Base-by-base conservation (phyloP, 1,284 basidiomycete genomes). In the Abortiporus biennis region DNA sequence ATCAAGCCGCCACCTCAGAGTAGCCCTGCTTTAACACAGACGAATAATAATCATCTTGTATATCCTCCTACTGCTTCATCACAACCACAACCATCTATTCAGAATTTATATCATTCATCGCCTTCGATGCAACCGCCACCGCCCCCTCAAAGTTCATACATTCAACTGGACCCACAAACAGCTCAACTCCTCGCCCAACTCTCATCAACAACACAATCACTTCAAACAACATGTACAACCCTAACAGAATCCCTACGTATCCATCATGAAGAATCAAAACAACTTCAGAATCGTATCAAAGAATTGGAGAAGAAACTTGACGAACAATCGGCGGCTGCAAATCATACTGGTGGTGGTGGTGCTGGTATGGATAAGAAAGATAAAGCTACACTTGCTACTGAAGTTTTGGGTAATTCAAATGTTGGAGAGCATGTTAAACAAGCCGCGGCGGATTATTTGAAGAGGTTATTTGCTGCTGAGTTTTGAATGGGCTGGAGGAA, bases 381-480 rank as follows among this genome's bases (percentile, higher is more conserved):
- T 48, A 80, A 74, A 52, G 74, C 74, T 25, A 73, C 77, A 47
- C 70, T 74, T 42, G 84, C 83, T 23, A 76, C 79, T 45, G 76
- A 78, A 37, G 48, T 84, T 12, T 58, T 84, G 45, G 61, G 66
- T n/a, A 79, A 74, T 48, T 66, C 71, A 6, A 63, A 58, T 30
- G 66, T 78, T 11, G 77, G 80, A 47, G 66, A 69, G 17, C 67
- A 70, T 13, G 68, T 85, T 40, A 79, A 76, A 55, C 73, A 76
- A 51, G 76, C 76, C 3, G 83, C 82, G 4, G 70, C 75, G 40
- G 80, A 85, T 39, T 86, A 80, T 59, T 58, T 85, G 47, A 81
- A 80, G 63, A 74, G 71, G 53, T 57, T 80, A n/a, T 78, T 66
- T 21, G 47, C 46, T n/a, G 27, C 9, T 29, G 27, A n/a, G 9